Evolutionary conservation across 2,329 filamentous ascomycete genomes (phyloP).

Genomic region (Chrysoporthe cubensis): DNA sequence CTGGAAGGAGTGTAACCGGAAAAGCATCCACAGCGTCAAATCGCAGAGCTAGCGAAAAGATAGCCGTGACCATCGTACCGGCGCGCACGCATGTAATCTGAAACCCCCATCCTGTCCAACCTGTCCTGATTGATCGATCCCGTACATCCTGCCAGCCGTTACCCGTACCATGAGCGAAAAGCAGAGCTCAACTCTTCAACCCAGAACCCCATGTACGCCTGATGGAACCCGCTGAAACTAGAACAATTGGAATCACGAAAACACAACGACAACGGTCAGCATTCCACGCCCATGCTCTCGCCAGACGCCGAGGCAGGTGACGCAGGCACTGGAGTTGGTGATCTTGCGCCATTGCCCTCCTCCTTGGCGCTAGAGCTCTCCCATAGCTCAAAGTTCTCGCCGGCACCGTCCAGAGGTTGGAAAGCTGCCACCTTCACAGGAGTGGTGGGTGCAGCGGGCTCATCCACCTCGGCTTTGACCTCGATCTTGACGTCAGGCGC

Average conservation of each 20-base stretch:
- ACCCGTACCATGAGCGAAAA: slow-evolving; percentile 1
- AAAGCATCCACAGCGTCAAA: neutral
- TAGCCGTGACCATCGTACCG: neutral
- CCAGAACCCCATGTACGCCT: slow-evolving; percentile 5
- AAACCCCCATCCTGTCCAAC: neutral
- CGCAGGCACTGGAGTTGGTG: slow-evolving; percentile 22
- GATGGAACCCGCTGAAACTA: slow-evolving; percentile 8
- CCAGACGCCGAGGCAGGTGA: slow-evolving; percentile 21
- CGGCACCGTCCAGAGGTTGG: slow-evolving; percentile 60
- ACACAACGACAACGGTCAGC: neutral
- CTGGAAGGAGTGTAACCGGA: neutral
- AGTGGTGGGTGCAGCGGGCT: slow-evolving; percentile 20
- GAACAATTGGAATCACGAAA: neutral
- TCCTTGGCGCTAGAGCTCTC: slow-evolving; percentile 70
- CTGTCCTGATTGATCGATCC: slow-evolving; percentile 8
- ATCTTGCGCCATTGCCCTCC: slow-evolving; percentile 44
- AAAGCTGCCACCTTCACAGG: slow-evolving; percentile 51
- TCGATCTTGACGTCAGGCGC: slow-evolving; percentile 36
- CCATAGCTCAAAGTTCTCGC: slow-evolving; percentile 69
- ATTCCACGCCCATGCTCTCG: slow-evolving; percentile 16
- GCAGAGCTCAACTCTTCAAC: neutral
- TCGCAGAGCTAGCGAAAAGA: neutral
- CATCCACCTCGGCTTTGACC: slow-evolving; percentile 32
- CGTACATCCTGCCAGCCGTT: neutral
- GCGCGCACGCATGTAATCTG: neutral